These are phyloP conservation scores for Aureobasidium sp. DNA, from an alignment of 2,329 filamentous ascomycete species.

Conservation along the genomic window DNA sequence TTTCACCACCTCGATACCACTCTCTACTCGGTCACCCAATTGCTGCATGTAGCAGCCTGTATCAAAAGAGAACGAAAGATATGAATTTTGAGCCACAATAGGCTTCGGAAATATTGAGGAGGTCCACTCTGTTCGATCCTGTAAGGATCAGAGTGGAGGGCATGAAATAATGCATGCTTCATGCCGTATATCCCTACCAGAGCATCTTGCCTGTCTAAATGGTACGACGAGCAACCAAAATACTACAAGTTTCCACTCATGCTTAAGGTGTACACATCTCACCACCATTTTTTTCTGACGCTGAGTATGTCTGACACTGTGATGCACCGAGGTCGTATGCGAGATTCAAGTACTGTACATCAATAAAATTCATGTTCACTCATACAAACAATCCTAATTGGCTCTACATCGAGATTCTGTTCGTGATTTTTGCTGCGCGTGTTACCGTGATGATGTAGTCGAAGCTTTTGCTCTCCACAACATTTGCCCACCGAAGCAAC, in stretches of 20 bases:
- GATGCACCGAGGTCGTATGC: background rate
- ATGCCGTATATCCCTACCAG: background rate
- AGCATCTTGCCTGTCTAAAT: background rate
- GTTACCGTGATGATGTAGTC: slow-evolving; percentile 2
- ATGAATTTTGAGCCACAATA: background rate
- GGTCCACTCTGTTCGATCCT: background rate
- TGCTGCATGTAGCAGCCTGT: background rate
- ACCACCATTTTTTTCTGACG: background rate
- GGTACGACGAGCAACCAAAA: background rate
- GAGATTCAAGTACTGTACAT: background rate
- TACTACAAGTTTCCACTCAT: background rate
- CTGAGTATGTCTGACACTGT: background rate
- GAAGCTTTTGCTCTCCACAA: slow-evolving; percentile 10
- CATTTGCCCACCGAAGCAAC: background rate
- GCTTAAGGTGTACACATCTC: background rate
- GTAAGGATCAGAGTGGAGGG: background rate
- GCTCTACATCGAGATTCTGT: background rate
- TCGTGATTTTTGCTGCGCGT: background rate
- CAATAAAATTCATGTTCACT: background rate
- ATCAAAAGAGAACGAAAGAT: slow-evolving; percentile 6
- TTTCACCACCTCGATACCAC: background rate
- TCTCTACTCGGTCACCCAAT: background rate
- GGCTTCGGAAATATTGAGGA: background rate
- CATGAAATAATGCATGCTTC: background rate
- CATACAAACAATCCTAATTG: background rate